Evolutionary conservation across 2,329 filamentous ascomycete species (phyloP), one percentile per base, ranked within the genome.

Genomic region (Epichloe uncinata): DNA sequence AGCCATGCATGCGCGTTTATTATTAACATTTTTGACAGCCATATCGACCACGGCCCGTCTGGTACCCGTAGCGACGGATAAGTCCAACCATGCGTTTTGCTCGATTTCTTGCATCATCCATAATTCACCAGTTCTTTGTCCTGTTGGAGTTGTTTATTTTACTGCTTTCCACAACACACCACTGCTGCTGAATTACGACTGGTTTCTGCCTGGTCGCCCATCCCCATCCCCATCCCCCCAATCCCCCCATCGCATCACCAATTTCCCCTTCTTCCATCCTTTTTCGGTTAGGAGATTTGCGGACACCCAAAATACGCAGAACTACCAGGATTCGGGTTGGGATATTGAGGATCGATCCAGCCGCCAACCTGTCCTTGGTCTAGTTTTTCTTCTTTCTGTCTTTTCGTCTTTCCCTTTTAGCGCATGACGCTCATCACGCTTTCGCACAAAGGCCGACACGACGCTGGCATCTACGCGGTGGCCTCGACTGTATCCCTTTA

Each of bases 41-140:
- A 6, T 26, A 15, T 5, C 8, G 33, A 13, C 11, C 12, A 20
- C 38, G 37, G 37, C 13, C 38, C n/a, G 38, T n/a, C 40, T 30
- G 26, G 47, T 49, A 49, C 47, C 47, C 47, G 20, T 45, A 34
- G 47, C 47, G 47, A 49, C 45, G n/a, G 35, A 38, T 4, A 34
- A 22, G 20, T 16, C 20, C 22, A 30, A 13, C 22, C 42, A 33
- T 15, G 20, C 26, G 12, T 33, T 15, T n/a, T 26, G 18, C 7
- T 22, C 30, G 9, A n/a, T 26, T 11, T 34, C 11, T 33, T 22
- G 42, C 15, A 37, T 20, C 34, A 37, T 45, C 38, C 37, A 30
- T 37, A 13, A 30, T 48, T n/a, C 15, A 37, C 40, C 18, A 16
- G 26, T 22, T 20, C n/a, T 26, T 22, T 11, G 12, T 12, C 8